Base-by-base conservation (phyloP, 768 basidiomycete species). In the Boletus subcaerulescens region DNA sequence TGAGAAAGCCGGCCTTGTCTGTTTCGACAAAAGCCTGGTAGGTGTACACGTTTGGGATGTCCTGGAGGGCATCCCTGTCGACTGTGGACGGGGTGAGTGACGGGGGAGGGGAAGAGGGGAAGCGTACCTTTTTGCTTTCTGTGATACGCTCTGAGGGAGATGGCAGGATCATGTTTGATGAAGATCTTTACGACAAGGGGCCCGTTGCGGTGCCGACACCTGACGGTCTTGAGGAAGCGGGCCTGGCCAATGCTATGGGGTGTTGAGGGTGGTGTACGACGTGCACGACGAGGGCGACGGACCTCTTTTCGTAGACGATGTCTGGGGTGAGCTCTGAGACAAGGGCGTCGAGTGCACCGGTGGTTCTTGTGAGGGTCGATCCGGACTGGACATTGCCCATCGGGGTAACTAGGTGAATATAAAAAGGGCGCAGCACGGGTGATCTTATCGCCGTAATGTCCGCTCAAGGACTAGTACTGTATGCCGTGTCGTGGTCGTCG, bases 221-320 rank as follows among this genome's bases (percentile, higher is more conserved):
- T 87, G 61, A 96, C 93, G 0, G 94, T 88, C 80, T 93, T 93
- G 61, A 87, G 74, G 20, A 61, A 63, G 29, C 70, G 65, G 3
- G 70, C 61, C 54, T 70, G 69, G 2, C 69, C 69, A 45, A 70
- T 61, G 59, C 69, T 70, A 45, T 3, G 9, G 15, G 31, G 13
- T 4, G 7, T 9, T 33, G 38, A 48, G 47, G 20, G 22, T 10
- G 7, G 22, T 22, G 38, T 6, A 20, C 33, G 39, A 43, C 18
- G 44, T 3, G 14, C 10, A 32, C 14, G 47, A 40, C 14, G 26
- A 12, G 5, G 38, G n/a, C 8, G 18, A 63, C 80, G 48, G 48
- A 93, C 96, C 89, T 92, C 77, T 91, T 89, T 67, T 98, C 96
- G 65, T 97, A 98, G 3, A 89, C 79, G 18, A 97, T 78, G 67